A percentile compares a stretch with the other conserved stretches of the same genome.
Evolutionary conservation across 306 rosid genomes (phyloP).

Genomic region (Elaeagnus macrophylla): DNA sequence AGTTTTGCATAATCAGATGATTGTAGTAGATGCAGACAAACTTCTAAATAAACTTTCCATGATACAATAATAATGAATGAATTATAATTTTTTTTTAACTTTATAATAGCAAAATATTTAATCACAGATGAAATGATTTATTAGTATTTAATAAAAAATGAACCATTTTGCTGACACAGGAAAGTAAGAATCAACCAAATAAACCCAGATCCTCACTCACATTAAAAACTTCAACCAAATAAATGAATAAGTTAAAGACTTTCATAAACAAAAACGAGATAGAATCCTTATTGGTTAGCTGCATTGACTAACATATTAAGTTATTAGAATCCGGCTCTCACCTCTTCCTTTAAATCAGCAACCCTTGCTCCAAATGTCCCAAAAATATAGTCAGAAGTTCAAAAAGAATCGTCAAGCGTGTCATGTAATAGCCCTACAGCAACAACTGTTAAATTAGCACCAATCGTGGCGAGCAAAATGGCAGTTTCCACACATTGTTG

Average conservation of each 20-base stretch:
- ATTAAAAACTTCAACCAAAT: neutral
- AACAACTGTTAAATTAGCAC: conserved; percentile 83
- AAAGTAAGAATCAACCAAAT: too few species aligned
- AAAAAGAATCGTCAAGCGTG: conserved; percentile 77
- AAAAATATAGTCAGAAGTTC: conserved; percentile 56
- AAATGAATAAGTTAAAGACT: neutral
- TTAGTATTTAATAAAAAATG: neutral
- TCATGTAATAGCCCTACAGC: conserved; percentile 98
- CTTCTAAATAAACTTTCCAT: neutral
- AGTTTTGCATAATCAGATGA: too few species aligned
- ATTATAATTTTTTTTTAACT: too few species aligned
- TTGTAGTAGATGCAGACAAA: neutral
- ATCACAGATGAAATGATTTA: too few species aligned
- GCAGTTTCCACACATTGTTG: conserved; percentile 96
- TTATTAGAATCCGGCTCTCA: conserved; percentile 26
- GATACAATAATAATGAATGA: neutral
- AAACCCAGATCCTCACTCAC: too few species aligned
- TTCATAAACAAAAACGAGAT: neutral
- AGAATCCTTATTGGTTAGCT: neutral
- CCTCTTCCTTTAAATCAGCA: conserved; percentile 88
- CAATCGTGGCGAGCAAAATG: conserved; percentile 75
- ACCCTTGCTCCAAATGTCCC: conserved; percentile 69
- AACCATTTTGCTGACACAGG: neutral
- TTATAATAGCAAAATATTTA: too few species aligned
- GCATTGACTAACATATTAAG: neutral